These are phyloP conservation scores for Exophiala phaeomuriformis DNA, from an alignment of 2,329 filamentous ascomycete species.

Conservation along the genomic window DNA sequence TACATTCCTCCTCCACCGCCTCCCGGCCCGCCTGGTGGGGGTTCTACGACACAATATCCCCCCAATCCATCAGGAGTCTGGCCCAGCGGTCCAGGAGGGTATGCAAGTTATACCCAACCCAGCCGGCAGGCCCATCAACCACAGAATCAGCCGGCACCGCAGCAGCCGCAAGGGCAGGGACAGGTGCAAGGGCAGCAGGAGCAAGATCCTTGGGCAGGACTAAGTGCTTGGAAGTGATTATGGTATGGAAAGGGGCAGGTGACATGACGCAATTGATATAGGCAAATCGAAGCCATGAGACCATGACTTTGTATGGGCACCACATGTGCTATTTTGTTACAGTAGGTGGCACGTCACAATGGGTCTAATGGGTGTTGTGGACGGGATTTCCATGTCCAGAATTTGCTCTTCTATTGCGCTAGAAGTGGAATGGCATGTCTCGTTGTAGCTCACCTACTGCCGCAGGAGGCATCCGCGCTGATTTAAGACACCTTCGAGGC, in stretches of 20 bases:
- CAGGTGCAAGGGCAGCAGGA: slow-evolving; percentile 12
- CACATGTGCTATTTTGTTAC: no score
- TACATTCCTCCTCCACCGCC: slow-evolving; percentile 63
- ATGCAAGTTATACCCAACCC: slow-evolving; percentile 41
- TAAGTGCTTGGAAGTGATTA: slow-evolving; percentile 60
- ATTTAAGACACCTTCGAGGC: no score
- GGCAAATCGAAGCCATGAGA: background rate
- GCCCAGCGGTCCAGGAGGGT: slow-evolving; percentile 48
- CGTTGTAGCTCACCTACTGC: no score
- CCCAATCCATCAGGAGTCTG: slow-evolving; percentile 32
- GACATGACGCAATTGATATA: background rate
- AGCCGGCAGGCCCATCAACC: slow-evolving; percentile 35
- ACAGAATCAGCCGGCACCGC: slow-evolving; percentile 30
- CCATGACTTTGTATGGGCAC: background rate
- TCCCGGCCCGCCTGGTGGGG: slow-evolving; percentile 51
- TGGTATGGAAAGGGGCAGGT: no score
- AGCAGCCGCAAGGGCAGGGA: slow-evolving; percentile 10
- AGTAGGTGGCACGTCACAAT: no score
- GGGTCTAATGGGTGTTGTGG: no score
- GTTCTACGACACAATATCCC: slow-evolving; percentile 47
- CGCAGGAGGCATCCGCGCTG: no score
- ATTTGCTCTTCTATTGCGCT: no score
- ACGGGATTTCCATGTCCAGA: no score
- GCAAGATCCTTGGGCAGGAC: slow-evolving; percentile 61
- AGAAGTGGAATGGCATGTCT: no score